Percentiles rank a stretch among this genome's conserved stretches.
Evolutionary conservation across 2,329 filamentous ascomycete genomes (phyloP).

Genomic region (Trichoderma guizhouense): DNA sequence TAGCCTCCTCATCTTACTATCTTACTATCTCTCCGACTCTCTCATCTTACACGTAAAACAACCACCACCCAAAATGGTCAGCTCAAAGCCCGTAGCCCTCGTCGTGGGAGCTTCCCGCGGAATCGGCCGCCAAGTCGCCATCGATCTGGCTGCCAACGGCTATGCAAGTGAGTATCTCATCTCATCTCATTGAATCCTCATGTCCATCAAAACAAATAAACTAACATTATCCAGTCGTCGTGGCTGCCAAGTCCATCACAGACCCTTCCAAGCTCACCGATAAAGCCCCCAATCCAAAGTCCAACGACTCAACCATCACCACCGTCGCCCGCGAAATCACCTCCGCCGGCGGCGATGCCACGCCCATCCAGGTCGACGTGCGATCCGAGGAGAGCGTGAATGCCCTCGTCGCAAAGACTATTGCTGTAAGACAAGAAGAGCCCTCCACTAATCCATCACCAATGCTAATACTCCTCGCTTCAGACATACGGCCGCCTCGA

Average conservation of each 20-base stretch:
- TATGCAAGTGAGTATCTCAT: slow-evolving; percentile 57
- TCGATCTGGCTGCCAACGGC: slow-evolving; percentile 68
- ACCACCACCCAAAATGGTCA: slow-evolving; percentile 21
- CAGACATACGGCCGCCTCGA: slow-evolving; percentile 63
- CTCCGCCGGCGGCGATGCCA: slow-evolving; percentile 60
- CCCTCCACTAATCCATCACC: not conserved
- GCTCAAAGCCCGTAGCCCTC: slow-evolving; percentile 56
- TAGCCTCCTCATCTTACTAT: not conserved
- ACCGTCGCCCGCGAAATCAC: slow-evolving; percentile 74
- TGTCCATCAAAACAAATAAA: not conserved
- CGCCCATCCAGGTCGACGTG: slow-evolving; percentile 67
- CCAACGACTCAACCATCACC: slow-evolving; percentile 69
- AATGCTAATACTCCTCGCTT: not conserved
- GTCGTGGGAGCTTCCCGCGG: slow-evolving; percentile 75
- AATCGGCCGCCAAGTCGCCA: slow-evolving; percentile 75
- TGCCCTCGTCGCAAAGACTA: slow-evolving; percentile 55
- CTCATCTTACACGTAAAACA: not conserved
- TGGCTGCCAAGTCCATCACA: slow-evolving; percentile 72
- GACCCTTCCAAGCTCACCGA: slow-evolving; percentile 51
- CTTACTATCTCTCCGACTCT: not conserved
- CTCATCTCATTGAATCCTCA: not conserved
- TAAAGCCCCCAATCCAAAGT: slow-evolving; percentile 75
- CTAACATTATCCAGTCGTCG: slow-evolving; percentile 55
- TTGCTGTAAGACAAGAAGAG: slow-evolving; percentile 37
- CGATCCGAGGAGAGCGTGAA: slow-evolving; percentile 61